A percentile compares a stretch with the other conserved stretches of the same genome.
These are phyloP conservation scores for Pyrenula aspistea DNA, from an alignment of 495 filamentous ascomycete species.

Conservation along the genomic window DNA sequence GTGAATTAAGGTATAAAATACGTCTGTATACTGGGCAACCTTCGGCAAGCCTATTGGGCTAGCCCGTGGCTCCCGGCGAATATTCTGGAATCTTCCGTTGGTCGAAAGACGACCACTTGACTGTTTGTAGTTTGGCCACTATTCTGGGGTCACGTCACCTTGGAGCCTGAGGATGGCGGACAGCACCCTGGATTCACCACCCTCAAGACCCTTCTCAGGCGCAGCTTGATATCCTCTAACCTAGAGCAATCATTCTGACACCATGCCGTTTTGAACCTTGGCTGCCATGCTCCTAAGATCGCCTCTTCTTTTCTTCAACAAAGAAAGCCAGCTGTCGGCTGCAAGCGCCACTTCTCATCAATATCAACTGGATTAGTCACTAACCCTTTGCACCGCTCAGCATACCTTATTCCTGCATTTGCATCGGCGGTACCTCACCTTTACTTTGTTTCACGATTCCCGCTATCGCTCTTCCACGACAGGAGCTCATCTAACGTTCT, in stretches of 20 bases:
- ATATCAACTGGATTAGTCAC: neutral
- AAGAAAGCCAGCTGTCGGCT: neutral
- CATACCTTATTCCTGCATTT: no score
- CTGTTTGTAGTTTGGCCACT: neutral
- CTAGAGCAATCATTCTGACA: neutral
- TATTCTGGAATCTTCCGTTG: neutral
- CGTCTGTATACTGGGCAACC: no score
- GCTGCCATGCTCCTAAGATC: neutral
- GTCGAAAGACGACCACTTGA: neutral
- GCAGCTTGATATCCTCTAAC: neutral
- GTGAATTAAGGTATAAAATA: no score
- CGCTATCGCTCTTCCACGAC: no score
- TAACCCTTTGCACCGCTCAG: no score
- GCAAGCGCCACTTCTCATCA: neutral
- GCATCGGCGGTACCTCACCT: no score
- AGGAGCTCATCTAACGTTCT: no score
- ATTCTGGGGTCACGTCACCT: neutral
- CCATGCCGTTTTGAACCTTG: neutral
- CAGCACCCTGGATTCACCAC: neutral
- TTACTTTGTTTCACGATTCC: no score
- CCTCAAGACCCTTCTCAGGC: neutral
- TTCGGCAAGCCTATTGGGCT: no score
- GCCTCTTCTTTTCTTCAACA: neutral
- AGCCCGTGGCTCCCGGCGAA: no score
- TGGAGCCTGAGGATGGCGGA: neutral